phyloP scores from a whole-genome alignment of 2,329 filamentous ascomycete species.

The Coniochaeta hoffmannii region DNA sequence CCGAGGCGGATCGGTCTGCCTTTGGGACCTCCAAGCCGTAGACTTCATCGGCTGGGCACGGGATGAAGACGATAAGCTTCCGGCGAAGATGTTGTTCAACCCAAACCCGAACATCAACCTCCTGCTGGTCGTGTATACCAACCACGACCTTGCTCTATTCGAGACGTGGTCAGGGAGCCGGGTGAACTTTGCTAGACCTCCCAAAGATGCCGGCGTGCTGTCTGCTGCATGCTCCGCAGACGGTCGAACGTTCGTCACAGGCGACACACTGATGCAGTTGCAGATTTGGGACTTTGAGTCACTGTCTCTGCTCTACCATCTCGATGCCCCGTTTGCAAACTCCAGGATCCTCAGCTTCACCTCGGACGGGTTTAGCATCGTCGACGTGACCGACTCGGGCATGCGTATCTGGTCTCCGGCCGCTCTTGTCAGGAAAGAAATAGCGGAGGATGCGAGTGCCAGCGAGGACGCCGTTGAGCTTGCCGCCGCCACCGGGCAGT shows the following conservation, averaged over 20 bases:
- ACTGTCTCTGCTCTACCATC: constrained; percentile 12
- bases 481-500: constrained; percentile 7
- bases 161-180: constrained; percentile 12
- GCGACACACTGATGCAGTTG: constrained; percentile 9
- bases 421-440: constrained; percentile 12
- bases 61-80: constrained; percentile 9
- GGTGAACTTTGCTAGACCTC: constrained; percentile 4
- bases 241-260: constrained; percentile 13
- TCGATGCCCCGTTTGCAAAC: constrained; percentile 7
- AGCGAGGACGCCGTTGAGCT: constrained; percentile 8
- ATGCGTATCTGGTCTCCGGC: constrained; percentile 17
- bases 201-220: constrained; percentile 5
- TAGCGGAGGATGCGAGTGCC: constrained; percentile 13
- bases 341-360: constrained; percentile 14
- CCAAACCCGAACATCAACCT: constrained; percentile 13
- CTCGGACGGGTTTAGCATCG: constrained; percentile 11
- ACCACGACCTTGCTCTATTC: constrained; percentile 12
- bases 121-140: constrained; percentile 13
- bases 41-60: constrained; percentile 14
- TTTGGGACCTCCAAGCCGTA: constrained; percentile 11
- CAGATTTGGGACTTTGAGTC: constrained; percentile 17
- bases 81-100: constrained; percentile 13
- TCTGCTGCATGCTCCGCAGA: constrained; percentile 12
- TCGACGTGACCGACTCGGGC: constrained; percentile 13
- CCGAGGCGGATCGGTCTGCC: constrained; percentile 12